Base-by-base conservation (phyloP, 805 yeast genomes). In the Yarrowia sp. region DNA sequence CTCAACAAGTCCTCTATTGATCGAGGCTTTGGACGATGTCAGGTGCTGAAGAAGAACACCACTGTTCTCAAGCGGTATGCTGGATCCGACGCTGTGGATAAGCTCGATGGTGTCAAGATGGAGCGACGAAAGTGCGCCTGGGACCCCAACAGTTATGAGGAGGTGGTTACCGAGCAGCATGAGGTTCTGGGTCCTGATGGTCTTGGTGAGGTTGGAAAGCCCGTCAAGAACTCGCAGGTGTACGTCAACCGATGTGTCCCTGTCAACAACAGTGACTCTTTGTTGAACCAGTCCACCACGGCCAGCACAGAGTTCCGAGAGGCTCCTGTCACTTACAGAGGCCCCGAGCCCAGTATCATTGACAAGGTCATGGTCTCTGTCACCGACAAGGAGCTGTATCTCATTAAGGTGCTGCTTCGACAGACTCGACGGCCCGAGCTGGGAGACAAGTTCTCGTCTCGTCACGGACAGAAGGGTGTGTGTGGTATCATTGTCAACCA, bases 391-490 rank as follows among this genome's bases (percentile, higher is more conserved):
- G 99, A 95, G 71, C 97, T 92, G 76, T 96, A 97, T 0, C 80
- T 95, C 67, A 87, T 95, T 71, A 95, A 95, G 76, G 98, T 95
- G 8, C 80, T 95, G 64, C 78, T 95, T 67, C 84, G 99, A 74
- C 99, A 95, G 74, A 92, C 98, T 4, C 86, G 99, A 80, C 85
- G 98, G 75, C 99, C 99, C 0, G 99, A 95, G 78, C 79, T 95
- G 61, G 99, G 99, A 69, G 99, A 95, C 74, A 95, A 95, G 76
- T 95, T 95, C 73, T 92, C 98, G 1, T 91, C 97, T 0, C 86
- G 99, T 77, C 98, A 93, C 78, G 99, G 99, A 43, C 99, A 93
- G 76, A 93, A 93, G 81, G 99, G 99, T 85, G 98, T 95, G 35
- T 93, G 98, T 80, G 98, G 99, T 78, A 91, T 95, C 70, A 95